These are phyloP conservation scores for Allium cepa DNA, from an alignment of 106 monocot species.

Conservation along the genomic window DNA sequence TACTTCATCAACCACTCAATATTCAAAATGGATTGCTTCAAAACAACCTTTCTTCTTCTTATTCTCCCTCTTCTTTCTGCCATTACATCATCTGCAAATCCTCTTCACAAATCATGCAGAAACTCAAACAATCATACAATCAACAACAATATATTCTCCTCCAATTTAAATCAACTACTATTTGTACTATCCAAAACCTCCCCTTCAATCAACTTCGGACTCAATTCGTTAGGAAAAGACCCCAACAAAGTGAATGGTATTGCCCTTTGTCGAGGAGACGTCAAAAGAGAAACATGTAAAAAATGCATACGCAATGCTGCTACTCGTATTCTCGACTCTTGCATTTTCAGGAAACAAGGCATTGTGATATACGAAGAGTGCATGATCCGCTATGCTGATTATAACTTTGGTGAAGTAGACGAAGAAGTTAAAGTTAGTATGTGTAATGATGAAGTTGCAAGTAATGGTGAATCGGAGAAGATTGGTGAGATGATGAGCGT, in stretches of 20 bases:
- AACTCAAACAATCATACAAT: not conserved
- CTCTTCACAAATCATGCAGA: slow-evolving; percentile 5
- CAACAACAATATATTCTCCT: slow-evolving; percentile 12
- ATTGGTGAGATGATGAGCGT: slow-evolving; percentile 23
- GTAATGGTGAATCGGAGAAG: not conserved
- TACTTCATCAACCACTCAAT: no score
- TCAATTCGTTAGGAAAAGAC: slow-evolving; percentile 20
- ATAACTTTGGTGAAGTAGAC: slow-evolving; percentile 28
- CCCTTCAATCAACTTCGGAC: slow-evolving; percentile 20
- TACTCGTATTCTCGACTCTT: slow-evolving; percentile 4
- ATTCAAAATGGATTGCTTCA: slow-evolving; percentile 4
- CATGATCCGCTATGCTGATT: slow-evolving; percentile 27
- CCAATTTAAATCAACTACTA: slow-evolving; percentile 25
- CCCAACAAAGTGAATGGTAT: slow-evolving; percentile 19
- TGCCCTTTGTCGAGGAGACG: slow-evolving; percentile 38
- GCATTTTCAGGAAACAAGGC: slow-evolving; percentile 18
- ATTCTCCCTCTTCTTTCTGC: not conserved
- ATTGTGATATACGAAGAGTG: slow-evolving; percentile 31
- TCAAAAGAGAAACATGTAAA: not conserved
- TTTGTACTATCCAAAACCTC: slow-evolving; percentile 13
- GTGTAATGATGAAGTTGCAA: not conserved
- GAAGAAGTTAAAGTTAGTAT: not conserved
- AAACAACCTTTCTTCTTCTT: not conserved
- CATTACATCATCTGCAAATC: not conserved
- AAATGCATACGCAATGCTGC: slow-evolving; percentile 20